Conservation (phyloP, 441 rosid species). For the Arabidopsis hybrid region DNA sequence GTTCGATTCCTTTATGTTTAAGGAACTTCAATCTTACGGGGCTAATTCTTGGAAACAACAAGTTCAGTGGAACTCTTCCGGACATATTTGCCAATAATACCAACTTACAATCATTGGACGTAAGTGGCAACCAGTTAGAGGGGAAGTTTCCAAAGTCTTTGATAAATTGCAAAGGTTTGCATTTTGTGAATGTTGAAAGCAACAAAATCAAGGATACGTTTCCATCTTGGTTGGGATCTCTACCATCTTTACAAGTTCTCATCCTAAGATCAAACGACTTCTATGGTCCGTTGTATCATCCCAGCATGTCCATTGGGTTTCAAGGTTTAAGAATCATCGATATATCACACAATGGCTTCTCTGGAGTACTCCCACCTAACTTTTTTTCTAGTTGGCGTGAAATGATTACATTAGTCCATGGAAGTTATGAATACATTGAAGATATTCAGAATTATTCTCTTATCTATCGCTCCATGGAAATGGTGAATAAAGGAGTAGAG, state of each 20-base stretch:
- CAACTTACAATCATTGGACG: not conserved
- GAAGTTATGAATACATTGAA: not conserved
- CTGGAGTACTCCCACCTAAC: slow-evolving; percentile 15
- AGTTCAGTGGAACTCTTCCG: slow-evolving; percentile 24
- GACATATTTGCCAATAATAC: slow-evolving; percentile 14
- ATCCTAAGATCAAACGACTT: slow-evolving; percentile 38
- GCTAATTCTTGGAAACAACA: not conserved
- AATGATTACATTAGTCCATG: not conserved
- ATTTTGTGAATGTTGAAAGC: slow-evolving; percentile 19
- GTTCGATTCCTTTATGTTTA: slow-evolving; percentile 27
- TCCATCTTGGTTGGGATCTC: slow-evolving; percentile 36
- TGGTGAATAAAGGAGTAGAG: slow-evolving; percentile 30
- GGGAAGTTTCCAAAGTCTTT: slow-evolving; percentile 29
- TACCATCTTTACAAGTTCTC: slow-evolving; percentile 35
- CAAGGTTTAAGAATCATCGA: slow-evolving; percentile 24
- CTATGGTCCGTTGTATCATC: slow-evolving; percentile 17
- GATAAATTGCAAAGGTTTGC: slow-evolving; percentile 2
- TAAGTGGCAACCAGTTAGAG: slow-evolving; percentile 30
- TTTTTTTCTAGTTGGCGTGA: slow-evolving; percentile 26
- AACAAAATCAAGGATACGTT: slow-evolving; percentile 27
- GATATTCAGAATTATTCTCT: not conserved
- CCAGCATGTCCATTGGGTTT: slow-evolving; percentile 11
- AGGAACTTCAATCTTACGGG: not conserved
- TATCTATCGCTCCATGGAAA: not conserved
- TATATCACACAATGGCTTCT: slow-evolving; percentile 37